Evolutionary conservation across 2,329 filamentous ascomycete genomes (phyloP), one percentile per base, ranked within the genome.

Genomic region (Curvularia eragrostidis): DNA sequence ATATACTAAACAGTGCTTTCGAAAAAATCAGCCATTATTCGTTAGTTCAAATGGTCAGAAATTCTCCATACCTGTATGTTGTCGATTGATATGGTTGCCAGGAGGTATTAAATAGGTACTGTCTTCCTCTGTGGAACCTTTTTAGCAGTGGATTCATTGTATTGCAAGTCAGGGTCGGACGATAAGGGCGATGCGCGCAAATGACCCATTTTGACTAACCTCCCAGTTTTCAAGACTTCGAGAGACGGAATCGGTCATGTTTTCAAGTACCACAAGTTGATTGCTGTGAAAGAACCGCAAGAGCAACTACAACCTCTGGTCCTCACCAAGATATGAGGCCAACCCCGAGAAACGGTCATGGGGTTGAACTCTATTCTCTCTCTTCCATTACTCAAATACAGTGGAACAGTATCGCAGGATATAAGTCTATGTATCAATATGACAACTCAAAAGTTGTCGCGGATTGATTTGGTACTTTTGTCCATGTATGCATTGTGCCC

Each of bases 381-480:
- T n/a, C 3, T 13, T 9, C 2, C 30, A 13, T 32, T 32, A 32
- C 12, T 8, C n/a, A 18, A 19, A 10, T 39, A 38, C 3, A 39
- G 5, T 3, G 15, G 3, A 19, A 39, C 15, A 19, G 15, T 39
- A 15, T 18, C 15, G 13, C 10, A 4, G n/a, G 2, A 36, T 2
- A 19, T 3, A 4, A 7, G 10, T 10, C 0, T 9, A 2, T 39
- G 18, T 9, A 8, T 39, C 0, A 18, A 0, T 9, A 3, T 4
- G 36, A 9, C 4, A 7, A 3, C 5, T 0, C 7, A 8, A 19
- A 3, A 9, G n/a, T 8, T 15, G 18, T 39, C 18, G 10, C 10
- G 10, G 36, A 4, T 8, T 18, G 18, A 18, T 2, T 5, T 12
- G 10, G 18, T 39, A 2, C 18, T 19, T 4, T n/a, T 18, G 3